Evolutionary conservation across 306 rosid genomes (phyloP).

Genomic region (apple (Malus domestica)): DNA sequence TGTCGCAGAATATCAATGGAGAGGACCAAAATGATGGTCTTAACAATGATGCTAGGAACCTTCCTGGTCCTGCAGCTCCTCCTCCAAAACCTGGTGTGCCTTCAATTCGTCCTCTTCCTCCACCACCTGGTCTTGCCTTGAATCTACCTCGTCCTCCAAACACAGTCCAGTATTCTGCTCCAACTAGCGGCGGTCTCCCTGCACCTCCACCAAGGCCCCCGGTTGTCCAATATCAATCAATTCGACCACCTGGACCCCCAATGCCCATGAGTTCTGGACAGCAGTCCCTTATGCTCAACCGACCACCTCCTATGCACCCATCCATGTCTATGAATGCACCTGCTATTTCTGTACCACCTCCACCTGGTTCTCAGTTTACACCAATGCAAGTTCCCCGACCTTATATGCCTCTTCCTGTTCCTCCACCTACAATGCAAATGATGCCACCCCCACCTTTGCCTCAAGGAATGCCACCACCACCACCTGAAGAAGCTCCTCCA

Average conservation of each 20-base stretch:
- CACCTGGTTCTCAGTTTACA: conserved; percentile 85
- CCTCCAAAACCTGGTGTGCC: conserved; percentile 89
- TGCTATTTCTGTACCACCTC: conserved; percentile 61
- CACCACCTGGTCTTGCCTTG: conserved; percentile 84
- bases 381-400: conserved; percentile 52
- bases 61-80: conserved; percentile 89
- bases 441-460: conserved; percentile 86
- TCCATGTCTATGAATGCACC: conserved; percentile 49
- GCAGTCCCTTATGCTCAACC: conserved; percentile 46
- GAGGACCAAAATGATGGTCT: conserved; percentile 59
- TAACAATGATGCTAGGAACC: conserved; percentile 50
- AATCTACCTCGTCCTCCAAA: conserved; percentile 77
- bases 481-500: conserved; percentile 96
- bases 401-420: conserved; percentile 43
- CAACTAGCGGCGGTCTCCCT: conserved; percentile 44
- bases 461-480: conserved; percentile 81
- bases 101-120: conserved; percentile 81
- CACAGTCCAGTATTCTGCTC: conserved; percentile 53
- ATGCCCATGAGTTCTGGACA: conserved; percentile 63
- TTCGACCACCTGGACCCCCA: conserved; percentile 59
- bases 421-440: conserved; percentile 64
- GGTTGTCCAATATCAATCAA: conserved; percentile 44
- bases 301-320: conserved; percentile 57
- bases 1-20: conserved; percentile 64
- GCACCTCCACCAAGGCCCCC: conserved; percentile 62